phyloP scores from a whole-genome alignment of 208 protist species.

The Trypanosoma brucei region DNA sequence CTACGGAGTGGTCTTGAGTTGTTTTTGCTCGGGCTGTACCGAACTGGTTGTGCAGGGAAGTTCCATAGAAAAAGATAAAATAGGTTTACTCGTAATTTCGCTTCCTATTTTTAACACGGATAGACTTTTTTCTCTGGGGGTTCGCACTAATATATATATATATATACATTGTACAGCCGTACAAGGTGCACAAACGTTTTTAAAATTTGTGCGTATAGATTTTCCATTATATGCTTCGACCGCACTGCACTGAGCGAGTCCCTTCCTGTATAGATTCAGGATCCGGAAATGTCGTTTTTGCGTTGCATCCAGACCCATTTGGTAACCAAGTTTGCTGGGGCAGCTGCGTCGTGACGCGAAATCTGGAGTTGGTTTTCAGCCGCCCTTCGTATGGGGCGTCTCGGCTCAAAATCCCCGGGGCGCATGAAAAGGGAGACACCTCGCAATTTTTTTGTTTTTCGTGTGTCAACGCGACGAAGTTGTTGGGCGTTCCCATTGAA shows the following conservation, averaged over 20 bases:
- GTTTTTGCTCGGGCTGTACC: too few relatives aligned
- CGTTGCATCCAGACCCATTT: slow-evolving; percentile 6
- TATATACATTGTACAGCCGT: too few relatives aligned
- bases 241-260: slow-evolving; percentile 19
- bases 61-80: too few relatives aligned
- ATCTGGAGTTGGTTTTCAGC: slow-evolving; percentile 20
- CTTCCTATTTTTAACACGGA: too few relatives aligned
- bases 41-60: too few relatives aligned
- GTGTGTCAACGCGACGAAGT: slow-evolving; percentile 3
- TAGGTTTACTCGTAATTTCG: too few relatives aligned
- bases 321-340: slow-evolving; percentile 4
- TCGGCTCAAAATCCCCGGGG: slow-evolving; percentile 9
- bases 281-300: slow-evolving; percentile 14
- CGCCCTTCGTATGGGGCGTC: neutral
- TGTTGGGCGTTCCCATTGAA: neutral
- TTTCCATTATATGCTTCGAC: slow-evolving; percentile 14
- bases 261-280: slow-evolving; percentile 16
- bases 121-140: neutral
- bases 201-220: neutral
- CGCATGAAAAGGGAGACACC: slow-evolving; percentile 16
- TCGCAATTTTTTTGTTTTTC: slow-evolving; percentile 22
- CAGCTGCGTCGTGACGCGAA: slow-evolving; percentile 13
- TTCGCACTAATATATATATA: too few relatives aligned
- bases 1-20: too few relatives aligned
- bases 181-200: too few relatives aligned